Evolutionary conservation across 208 protist genomes (phyloP), one percentile per base, ranked within the genome.

Genomic region (Trypanosoma congolense): DNA sequence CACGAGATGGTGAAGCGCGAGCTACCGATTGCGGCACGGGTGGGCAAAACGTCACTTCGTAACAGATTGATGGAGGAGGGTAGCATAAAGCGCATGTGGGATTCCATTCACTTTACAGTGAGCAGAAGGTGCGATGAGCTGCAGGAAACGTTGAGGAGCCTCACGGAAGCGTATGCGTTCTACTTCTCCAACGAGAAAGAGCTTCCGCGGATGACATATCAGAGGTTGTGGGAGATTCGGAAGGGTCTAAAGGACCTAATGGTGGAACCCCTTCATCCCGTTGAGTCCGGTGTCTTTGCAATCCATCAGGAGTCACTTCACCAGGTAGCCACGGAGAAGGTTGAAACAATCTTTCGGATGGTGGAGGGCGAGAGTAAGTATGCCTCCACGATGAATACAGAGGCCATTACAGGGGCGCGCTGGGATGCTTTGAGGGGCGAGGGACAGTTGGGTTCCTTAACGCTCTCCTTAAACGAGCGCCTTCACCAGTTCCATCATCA

Each of bases 101-200:
- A 63, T 8, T n/a, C 21, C 1, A 56, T 63, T 29, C 38, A 63
- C 48, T 63, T 36, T 35, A 22, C 57, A 2, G 47, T 38, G 40
- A 63, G 46, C 36, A 45, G 56, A 38, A 33, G 57, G 5, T 63
- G 57, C 42, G 40, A 63, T 6, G 57, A 63, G 36, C 22, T 63
- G 9, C 16, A 38, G 9, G 57, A 63, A 6, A n/a, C 38, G 2
- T 30, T n/a, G 24, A 8, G n/a, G 22, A 33, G 14, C 38, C 41
- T 63, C 45, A 56, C 57, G 2, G 36, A 56, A 24, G 25, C 35
- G n/a, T 56, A 63, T 48, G 22, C 24, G 18, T 56, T 56, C 29
- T 56, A 56, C 28, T 63, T 63, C 45, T 16, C 22, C n/a, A 24
- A 33, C 25, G 48, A 63, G 6, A 46, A 63, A 12, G 36, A 41